phyloP scores from a whole-genome alignment of 495 filamentous ascomycete genomes.

The Aspergillus biplanus region DNA sequence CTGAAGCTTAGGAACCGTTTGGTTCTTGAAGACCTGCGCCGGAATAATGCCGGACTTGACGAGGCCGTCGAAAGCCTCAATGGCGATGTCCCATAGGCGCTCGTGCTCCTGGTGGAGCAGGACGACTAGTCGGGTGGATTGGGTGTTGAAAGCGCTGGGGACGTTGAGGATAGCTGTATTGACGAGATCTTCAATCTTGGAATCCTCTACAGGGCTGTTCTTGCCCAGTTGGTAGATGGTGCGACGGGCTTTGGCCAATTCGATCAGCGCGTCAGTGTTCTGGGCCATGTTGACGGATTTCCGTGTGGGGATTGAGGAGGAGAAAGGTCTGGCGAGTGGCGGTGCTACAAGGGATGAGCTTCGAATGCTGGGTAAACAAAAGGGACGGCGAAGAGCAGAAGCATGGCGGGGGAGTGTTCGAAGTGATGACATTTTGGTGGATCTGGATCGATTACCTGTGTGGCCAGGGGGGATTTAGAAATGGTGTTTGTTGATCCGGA shows the following conservation, averaged over 20 bases:
- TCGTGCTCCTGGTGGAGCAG: slow-evolving; percentile 53
- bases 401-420: slow-evolving; percentile 53
- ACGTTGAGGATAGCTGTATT: slow-evolving; percentile 49
- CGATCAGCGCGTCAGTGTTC: slow-evolving; percentile 39
- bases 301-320: slow-evolving; percentile 57
- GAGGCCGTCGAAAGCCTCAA: slow-evolving; percentile 41
- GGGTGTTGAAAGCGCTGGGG: slow-evolving; percentile 60
- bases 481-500: background rate
- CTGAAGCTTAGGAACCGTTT: slow-evolving; percentile 49
- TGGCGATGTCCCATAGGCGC: slow-evolving; percentile 53
- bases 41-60: slow-evolving; percentile 39
- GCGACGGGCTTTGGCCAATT: slow-evolving; percentile 48
- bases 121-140: slow-evolving; percentile 54
- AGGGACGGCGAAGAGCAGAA: slow-evolving; percentile 27
- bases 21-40: slow-evolving; percentile 47
- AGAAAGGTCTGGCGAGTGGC: slow-evolving; percentile 53
- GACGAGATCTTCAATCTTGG: slow-evolving; percentile 54
- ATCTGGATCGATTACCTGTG: background rate
- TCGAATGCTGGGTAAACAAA: background rate
- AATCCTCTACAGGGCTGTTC: slow-evolving; percentile 50
- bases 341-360: background rate
- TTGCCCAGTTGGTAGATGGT: slow-evolving; percentile 53
- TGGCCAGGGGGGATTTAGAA: background rate
- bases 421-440: slow-evolving; percentile 10
- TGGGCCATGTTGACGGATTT: slow-evolving; percentile 23